phyloP scores from a whole-genome alignment of 257 asterid genomes.

The Solanum rostratum region DNA sequence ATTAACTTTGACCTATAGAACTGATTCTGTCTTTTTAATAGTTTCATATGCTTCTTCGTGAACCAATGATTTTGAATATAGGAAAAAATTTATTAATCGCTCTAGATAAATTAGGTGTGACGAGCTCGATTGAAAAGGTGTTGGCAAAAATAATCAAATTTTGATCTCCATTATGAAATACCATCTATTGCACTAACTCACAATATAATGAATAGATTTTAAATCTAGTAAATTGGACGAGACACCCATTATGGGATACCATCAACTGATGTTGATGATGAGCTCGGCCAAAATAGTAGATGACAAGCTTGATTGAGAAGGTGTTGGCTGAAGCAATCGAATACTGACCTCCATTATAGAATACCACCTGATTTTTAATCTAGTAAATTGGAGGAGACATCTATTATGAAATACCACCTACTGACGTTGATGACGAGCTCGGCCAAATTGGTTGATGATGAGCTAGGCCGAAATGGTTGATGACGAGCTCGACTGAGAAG shows the following conservation, averaged over 20 bases:
- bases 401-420: too few species aligned
- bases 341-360: neutral
- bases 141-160: neutral
- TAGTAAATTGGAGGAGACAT: too few species aligned
- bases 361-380: neutral
- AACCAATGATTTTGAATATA: neutral
- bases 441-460: too few species aligned
- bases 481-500: accelerated
- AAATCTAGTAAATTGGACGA: neutral
- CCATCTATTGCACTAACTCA: too few species aligned
- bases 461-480: neutral
- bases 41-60: neutral
- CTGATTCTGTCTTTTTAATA: neutral
- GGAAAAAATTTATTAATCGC: neutral
- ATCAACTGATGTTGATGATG: too few species aligned
- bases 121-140: accelerated
- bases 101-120: too few species aligned
- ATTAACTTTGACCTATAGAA: neutral
- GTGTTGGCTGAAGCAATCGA: neutral
- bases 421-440: too few species aligned
- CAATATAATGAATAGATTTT: neutral
- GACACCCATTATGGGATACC: too few species aligned
- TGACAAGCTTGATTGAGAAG: accelerated
- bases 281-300: too few species aligned
- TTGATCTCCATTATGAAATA: neutral